A percentile compares a stretch with the other conserved stretches of the same genome.
Evolutionary conservation across 2,329 filamentous ascomycete genomes (phyloP).

Genomic region (Drechslerella coelobrocha): DNA sequence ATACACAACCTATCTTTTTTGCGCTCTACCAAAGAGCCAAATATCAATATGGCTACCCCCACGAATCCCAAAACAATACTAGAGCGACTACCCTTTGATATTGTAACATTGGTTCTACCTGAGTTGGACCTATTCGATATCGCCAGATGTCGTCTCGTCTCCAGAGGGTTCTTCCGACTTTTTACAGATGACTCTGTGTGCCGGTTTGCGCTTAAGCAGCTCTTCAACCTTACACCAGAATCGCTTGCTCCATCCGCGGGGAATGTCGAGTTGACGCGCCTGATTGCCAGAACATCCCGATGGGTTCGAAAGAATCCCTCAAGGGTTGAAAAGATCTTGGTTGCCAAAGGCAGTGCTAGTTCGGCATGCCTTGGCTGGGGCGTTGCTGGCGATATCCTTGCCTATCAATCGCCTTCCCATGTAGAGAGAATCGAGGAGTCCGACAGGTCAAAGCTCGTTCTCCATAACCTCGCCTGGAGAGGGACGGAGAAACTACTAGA

Average conservation of each 20-base stretch:
- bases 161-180: constrained; percentile 37
- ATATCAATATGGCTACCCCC: constrained; percentile 16
- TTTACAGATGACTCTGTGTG: constrained; percentile 45
- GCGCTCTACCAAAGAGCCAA: background rate
- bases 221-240: constrained; percentile 33
- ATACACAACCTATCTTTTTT: background rate
- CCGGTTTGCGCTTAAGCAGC: constrained; percentile 42
- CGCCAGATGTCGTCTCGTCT: constrained; percentile 45
- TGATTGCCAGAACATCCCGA: constrained; percentile 45
- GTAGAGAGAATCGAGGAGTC: constrained; percentile 30
- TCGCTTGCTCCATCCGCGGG: constrained; percentile 21
- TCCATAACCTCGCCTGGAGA: constrained; percentile 25
- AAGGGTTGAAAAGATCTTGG: constrained; percentile 30
- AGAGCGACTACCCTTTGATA: constrained; percentile 34
- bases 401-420: constrained; percentile 43
- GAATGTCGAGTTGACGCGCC: constrained; percentile 40
- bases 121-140: constrained; percentile 45
- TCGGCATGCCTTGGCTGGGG: constrained; percentile 34
- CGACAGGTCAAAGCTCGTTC: constrained; percentile 26
- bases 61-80: constrained; percentile 12
- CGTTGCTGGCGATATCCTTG: constrained; percentile 33
- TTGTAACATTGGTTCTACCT: constrained; percentile 28
- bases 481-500: constrained; percentile 24
- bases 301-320: constrained; percentile 48
- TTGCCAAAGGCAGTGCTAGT: constrained; percentile 37